Evolutionary conservation across 495 filamentous ascomycete genomes (phyloP).

Genomic region (Tuber microsphaerosporum): DNA sequence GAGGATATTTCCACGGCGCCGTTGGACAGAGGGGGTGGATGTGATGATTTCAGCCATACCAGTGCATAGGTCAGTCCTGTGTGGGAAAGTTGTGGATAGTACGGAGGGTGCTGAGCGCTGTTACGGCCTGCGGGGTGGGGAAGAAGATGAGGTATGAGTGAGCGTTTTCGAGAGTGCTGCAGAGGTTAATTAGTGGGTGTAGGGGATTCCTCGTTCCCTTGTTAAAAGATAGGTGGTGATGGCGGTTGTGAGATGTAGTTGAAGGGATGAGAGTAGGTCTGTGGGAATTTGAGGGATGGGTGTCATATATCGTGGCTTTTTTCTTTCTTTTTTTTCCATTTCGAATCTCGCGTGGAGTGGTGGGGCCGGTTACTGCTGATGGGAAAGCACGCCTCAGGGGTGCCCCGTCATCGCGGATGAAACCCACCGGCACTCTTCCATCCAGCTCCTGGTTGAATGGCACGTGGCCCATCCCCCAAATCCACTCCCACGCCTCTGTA

Average conservation of each 20-base stretch:
- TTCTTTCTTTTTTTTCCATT: neutral
- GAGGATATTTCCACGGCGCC: neutral
- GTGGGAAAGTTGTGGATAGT: slow-evolving; percentile 36
- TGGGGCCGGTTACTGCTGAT: neutral
- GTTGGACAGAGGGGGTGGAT: slow-evolving; percentile 4
- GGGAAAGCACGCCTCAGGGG: neutral
- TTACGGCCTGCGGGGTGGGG: slow-evolving; percentile 23
- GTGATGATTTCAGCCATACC: slow-evolving; percentile 32
- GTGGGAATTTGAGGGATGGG: slow-evolving; percentile 8
- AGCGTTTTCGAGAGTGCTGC: slow-evolving; percentile 27
- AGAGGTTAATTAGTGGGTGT: slow-evolving; percentile 10
- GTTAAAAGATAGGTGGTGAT: neutral
- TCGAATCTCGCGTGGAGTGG: neutral
- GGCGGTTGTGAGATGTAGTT: slow-evolving; percentile 18
- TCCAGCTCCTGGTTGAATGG: slow-evolving; percentile 4
- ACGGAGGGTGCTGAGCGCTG: slow-evolving; percentile 33
- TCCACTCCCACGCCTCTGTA: slow-evolving; percentile 44
- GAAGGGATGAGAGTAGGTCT: slow-evolving; percentile 18
- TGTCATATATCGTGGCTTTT: slow-evolving; percentile 6
- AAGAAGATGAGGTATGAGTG: slow-evolving; percentile 20
- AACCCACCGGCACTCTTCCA: slow-evolving; percentile 1
- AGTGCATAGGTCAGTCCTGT: slow-evolving; percentile 21
- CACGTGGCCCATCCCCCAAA: slow-evolving; percentile 34
- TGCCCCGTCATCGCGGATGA: slow-evolving; percentile 6
- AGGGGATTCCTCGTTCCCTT: neutral